Base-by-base conservation (phyloP, 2,329 filamentous ascomycete species). In the Dothideomycetes sp. region DNA sequence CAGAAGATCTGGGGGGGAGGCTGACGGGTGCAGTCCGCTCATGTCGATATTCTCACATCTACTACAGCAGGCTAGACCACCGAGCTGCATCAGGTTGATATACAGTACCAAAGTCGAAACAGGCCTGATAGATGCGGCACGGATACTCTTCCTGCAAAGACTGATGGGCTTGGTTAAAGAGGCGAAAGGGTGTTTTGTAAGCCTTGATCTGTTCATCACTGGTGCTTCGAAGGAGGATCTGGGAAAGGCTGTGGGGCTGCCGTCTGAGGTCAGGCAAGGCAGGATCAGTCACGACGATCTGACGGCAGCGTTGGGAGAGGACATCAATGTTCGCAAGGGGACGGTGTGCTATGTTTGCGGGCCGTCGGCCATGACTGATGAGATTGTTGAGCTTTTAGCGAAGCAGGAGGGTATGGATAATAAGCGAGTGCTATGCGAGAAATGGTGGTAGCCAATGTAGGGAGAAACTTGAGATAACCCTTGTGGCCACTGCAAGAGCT, bases 11-110 rank as follows among this genome's bases (percentile, higher is more conserved):
- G 12, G 22, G 22, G 22, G 12, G 22, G 7, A 7, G 31, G 3
- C 16, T 3, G 31, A 33, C 12, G 14, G 14, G n/a, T 19, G 3
- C 24, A 77, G 73, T 51, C 84, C 84, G 1, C 62, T 89, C 4
- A 73, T 86, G 41, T 84, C 82, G 40, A 89, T 89, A 57, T 62
- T 86, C 36, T 69, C 73, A 12, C 70, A 73, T 44, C 63, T 87
- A 5, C 48, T 59, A 31, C 43, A 41, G 15, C 29, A 44, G 4
- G 17, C 40, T 0, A 15, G 41, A 7, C 52, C 49, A 38, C 62
- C 58, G 41, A 51, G 9, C 39, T 55, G 73, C 11, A 69, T 84
- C 12, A 63, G 68, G 31, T 66, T 87, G 42, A 49, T 88, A 22
- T 88, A 88, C 55, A 73, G 73, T 3, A 73, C 65, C 14, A 72